Conservation (phyloP, 768 basidiomycete genomes). For the Lentinula aciculospora region DNA sequence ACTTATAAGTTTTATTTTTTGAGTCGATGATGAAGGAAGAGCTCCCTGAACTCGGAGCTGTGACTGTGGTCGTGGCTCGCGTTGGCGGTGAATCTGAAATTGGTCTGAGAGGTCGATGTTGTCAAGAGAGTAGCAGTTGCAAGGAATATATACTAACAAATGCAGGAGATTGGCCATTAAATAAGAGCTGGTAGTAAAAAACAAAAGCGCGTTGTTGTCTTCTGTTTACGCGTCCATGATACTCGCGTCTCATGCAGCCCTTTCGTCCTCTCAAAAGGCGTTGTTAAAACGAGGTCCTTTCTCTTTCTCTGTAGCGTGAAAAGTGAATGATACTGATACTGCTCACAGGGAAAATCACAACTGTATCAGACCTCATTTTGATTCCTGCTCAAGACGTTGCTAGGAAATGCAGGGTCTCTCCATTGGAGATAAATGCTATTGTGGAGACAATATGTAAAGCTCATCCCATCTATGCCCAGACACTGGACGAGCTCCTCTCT, state of each 20-base stretch:
- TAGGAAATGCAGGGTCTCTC: constrained; percentile 47
- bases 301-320: background rate
- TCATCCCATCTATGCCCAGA: constrained; percentile 28
- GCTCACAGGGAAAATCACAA: constrained; percentile 40
- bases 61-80: constrained; percentile 33
- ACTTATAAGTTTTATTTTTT: constrained; percentile 43
- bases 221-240: constrained; percentile 4
- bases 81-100: constrained; percentile 9
- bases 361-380: constrained; percentile 45
- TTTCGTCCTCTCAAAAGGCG: constrained; percentile 26
- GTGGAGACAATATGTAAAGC: constrained; percentile 44
- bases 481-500: constrained; percentile 22
- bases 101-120: background rate
- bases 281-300: constrained; percentile 31
- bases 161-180: background rate
- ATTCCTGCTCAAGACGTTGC: constrained; percentile 45
- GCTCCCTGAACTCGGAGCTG: constrained; percentile 26
- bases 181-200: background rate
- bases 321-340: background rate
- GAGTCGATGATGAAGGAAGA: constrained; percentile 42
- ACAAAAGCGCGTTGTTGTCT: constrained; percentile 1
- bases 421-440: constrained; percentile 42
- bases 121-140: background rate
- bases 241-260: constrained; percentile 11
- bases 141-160: background rate